phyloP scores from a whole-genome alignment of 2,329 filamentous ascomycete genomes.

The Alternaria burnsii region DNA sequence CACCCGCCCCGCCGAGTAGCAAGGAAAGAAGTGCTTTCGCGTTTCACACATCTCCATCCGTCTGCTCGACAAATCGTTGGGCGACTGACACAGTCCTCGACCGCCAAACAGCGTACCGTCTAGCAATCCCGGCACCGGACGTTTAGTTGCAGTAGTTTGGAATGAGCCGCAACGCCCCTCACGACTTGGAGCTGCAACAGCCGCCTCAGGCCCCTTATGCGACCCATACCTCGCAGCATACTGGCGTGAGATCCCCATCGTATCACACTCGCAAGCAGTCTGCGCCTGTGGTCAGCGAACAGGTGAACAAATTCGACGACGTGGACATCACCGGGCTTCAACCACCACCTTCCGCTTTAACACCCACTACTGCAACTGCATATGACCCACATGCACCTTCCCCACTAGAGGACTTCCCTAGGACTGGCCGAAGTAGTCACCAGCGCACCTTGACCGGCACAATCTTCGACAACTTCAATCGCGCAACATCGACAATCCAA shows the following conservation, averaged over 20 bases:
- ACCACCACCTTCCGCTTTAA: slow-evolving; percentile 48
- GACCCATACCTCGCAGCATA: slow-evolving; percentile 40
- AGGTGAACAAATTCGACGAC: slow-evolving; percentile 42
- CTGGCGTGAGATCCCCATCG: slow-evolving; percentile 24
- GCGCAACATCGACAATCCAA: slow-evolving; percentile 47
- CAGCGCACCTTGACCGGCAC: slow-evolving; percentile 48
- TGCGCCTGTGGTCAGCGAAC: slow-evolving; percentile 28
- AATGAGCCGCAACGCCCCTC: slow-evolving; percentile 34
- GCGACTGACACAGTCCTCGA: slow-evolving; percentile 34
- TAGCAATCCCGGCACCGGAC: slow-evolving; percentile 9
- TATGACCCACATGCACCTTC: slow-evolving; percentile 47
- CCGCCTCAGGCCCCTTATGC: slow-evolving; percentile 40
- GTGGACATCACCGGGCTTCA: slow-evolving; percentile 41
- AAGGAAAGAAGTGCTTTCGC: slow-evolving; percentile 25
- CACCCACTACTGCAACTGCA: slow-evolving; percentile 37
- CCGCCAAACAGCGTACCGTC: slow-evolving; percentile 22
- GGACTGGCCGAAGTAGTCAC: slow-evolving; percentile 35
- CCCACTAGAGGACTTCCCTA: slow-evolving; percentile 38
- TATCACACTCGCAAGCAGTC: slow-evolving; percentile 37
- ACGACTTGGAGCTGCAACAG: slow-evolving; percentile 27
- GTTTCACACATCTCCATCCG: slow-evolving; percentile 42
- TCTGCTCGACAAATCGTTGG: slow-evolving; percentile 23
- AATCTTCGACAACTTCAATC: slow-evolving; percentile 50
- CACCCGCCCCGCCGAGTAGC: slow-evolving; percentile 4
- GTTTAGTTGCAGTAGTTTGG: slow-evolving; percentile 25